Evolutionary conservation across 2,329 filamentous ascomycete genomes (phyloP), one percentile per base, ranked within the genome.

Genomic region (Aspergillus floridensis): DNA sequence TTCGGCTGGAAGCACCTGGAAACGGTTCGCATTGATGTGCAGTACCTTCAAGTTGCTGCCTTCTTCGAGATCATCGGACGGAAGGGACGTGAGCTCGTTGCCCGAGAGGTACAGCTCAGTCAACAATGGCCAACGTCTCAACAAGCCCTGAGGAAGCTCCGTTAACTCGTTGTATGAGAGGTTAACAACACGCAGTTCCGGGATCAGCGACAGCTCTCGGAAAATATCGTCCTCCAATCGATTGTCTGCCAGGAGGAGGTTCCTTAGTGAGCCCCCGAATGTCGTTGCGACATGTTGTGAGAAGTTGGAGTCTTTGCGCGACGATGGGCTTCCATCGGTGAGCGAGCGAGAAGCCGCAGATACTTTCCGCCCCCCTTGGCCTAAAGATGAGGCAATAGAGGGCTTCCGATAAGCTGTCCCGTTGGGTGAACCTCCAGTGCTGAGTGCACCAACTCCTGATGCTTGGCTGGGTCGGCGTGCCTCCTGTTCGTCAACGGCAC

Each of bases 21-120:
- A 99, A 72, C 96, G 95, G 79, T 99, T 99, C 72, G 89, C 91
- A 78, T 99, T 99, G 78, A 99, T 91, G 73, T 98, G 92, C 6
- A 99, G 84, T 4, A 96, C 87, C 73, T 95, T 93, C 44, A 99
- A 82, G 54, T 91, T 86, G 69, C 90, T 92, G 60, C 90, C 88
- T 71, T 97, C 92, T 75, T 96, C 93, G 49, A 99, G 81, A 69
- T 99, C 95, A 75, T 99, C 95, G 0, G 92, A 91, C 2, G 95
- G 95, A 44, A 99, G 79, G 14, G 89, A 93, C 0, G 92, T 96
- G 57, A 99, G 80, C 68, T 96, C 92, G 68, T 99, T 99, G 29
- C 95, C 93, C 2, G 95, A 98, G 3, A 99, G 82, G 70, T 98
- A 98, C 14, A 99, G 82, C 76, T 99, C 95, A 0, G 91, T 88